Evolutionary conservation across 176 grass and related monocot species (phyloP), one percentile per base, ranked within the genome.

Genomic region (Lolium rigidum): DNA sequence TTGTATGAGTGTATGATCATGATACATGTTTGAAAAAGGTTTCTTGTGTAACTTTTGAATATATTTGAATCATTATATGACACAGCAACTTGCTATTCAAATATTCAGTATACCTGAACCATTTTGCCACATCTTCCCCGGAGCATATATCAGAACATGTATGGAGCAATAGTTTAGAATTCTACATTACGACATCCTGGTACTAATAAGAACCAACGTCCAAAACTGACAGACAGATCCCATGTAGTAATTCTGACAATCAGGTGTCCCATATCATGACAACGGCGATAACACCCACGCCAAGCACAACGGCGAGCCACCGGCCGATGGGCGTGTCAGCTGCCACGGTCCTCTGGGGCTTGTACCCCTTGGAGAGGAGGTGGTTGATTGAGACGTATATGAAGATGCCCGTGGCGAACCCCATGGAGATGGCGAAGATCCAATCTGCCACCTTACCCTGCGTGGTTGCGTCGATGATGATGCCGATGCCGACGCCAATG

Each of bases 221-320:
- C 61, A 64, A 64, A 64, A 28, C 9, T 14, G 4, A 5, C 1
- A 15, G 61, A 64, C 12, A 63, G 1, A 64, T 64, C 1, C 4
- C 10, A 26, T 64, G 61, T 5, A 64, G 61, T 5, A 64, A 5
- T 64, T 26, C 4, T 64, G 0, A 68, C 22, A 49, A 24, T 94
- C 86, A 93, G 83, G 90, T 92, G 66, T 98, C 94, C 96, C 96
- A 98, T 80, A 98, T 98, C 96, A 98, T 98, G 68, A 98, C 96
- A 7, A 98, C 88, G 9, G 96, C 90, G 49, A 98, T 98, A 37
- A 95, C 96, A 1, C 76, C 93, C 3, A 98, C 86, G 13, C 96
- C 96, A 5, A 94, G 79, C 47, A 88, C 88, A 7, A 95, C 96
- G 11, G 96, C 90, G 38, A 94, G 80, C 91, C 88, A 92, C 72